These are phyloP conservation scores for Elsinoe fawcettii DNA, from an alignment of 2,329 filamentous ascomycete genomes.

Conservation along the genomic window DNA sequence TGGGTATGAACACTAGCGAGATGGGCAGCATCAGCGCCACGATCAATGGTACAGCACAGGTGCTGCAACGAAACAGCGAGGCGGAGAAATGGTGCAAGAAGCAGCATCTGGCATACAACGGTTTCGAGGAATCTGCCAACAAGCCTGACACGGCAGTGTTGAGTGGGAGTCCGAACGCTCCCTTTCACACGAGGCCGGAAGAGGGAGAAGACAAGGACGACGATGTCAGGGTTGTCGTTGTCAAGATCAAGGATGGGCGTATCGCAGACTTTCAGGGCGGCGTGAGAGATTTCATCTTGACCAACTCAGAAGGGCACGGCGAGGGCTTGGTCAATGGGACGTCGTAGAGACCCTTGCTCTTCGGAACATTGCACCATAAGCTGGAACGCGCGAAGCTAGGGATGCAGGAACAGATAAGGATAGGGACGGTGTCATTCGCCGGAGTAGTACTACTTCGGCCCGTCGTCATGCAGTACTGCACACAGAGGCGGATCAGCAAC, in stretches of 20 bases:
- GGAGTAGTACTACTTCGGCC: no score
- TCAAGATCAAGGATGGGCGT: slow-evolving; percentile 73
- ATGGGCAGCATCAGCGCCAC: slow-evolving; percentile 85
- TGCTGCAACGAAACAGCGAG: slow-evolving; percentile 65
- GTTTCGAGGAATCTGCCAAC: slow-evolving; percentile 32
- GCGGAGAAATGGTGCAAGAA: slow-evolving; percentile 80
- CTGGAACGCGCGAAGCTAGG: background rate
- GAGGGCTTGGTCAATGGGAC: slow-evolving; percentile 17
- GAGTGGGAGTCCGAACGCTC: slow-evolving; percentile 19
- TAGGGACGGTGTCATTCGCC: background rate
- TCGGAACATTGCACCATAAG: background rate
- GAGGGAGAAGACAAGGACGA: slow-evolving; percentile 50
- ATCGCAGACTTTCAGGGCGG: slow-evolving; percentile 95
- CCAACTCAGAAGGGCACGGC: background rate
- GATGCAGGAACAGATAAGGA: background rate
- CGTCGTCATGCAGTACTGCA: no score
- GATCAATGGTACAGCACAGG: slow-evolving; percentile 76
- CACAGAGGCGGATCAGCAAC: no score
- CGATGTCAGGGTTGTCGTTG: slow-evolving; percentile 79
- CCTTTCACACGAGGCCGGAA: slow-evolving; percentile 6
- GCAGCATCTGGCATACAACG: slow-evolving; percentile 85
- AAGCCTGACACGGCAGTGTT: slow-evolving; percentile 22
- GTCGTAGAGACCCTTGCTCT: background rate
- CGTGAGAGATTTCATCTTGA: slow-evolving; percentile 64
- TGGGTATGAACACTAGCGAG: slow-evolving; percentile 85